Conservation (phyloP, 768 basidiomycete species). For the Mycena vitilis region DNA sequence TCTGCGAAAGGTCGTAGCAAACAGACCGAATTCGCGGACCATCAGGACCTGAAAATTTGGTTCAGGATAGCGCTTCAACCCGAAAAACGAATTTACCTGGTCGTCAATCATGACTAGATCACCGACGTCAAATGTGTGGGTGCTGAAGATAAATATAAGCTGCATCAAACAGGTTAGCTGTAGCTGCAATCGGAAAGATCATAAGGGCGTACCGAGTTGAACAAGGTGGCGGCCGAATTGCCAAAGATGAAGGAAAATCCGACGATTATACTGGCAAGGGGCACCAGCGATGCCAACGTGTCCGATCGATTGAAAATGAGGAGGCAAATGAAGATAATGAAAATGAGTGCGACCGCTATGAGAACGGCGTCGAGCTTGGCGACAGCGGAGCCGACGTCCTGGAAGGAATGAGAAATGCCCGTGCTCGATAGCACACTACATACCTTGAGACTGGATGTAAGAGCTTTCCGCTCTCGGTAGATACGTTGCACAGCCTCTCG, state of each 20-base stretch:
- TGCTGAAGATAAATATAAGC: conserved; percentile 89
- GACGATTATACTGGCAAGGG: conserved; percentile 81
- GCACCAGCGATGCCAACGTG: conserved; percentile 79
- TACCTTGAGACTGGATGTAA: conserved; percentile 78
- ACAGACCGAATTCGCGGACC: conserved; percentile 84
- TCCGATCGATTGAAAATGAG: conserved; percentile 79
- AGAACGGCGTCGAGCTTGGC: conserved; percentile 84
- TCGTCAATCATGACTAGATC: conserved; percentile 87
- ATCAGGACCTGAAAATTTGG: conserved; percentile 51
- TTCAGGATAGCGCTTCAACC: conserved; percentile 7
- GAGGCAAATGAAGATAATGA: conserved; percentile 75
- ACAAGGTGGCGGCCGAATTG: conserved; percentile 81
- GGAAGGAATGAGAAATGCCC: conserved; percentile 3
- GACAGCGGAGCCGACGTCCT: conserved; percentile 80
- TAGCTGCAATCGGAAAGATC: not conserved
- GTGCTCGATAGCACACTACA: conserved; percentile 28
- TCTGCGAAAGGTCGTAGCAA: conserved; percentile 82
- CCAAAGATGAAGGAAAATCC: conserved; percentile 91
- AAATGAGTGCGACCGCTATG: conserved; percentile 64
- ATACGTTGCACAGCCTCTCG: conserved; percentile 85
- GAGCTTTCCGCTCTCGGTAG: conserved; percentile 79
- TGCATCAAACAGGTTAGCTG: conserved; percentile 37
- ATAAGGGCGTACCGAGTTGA: conserved; percentile 64
- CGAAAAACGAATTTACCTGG: conserved; percentile 50
- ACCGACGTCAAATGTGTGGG: conserved; percentile 88